Base-by-base conservation (phyloP, 2,329 filamentous ascomycete genomes). In the Alternaria angustiovoidea region DNA sequence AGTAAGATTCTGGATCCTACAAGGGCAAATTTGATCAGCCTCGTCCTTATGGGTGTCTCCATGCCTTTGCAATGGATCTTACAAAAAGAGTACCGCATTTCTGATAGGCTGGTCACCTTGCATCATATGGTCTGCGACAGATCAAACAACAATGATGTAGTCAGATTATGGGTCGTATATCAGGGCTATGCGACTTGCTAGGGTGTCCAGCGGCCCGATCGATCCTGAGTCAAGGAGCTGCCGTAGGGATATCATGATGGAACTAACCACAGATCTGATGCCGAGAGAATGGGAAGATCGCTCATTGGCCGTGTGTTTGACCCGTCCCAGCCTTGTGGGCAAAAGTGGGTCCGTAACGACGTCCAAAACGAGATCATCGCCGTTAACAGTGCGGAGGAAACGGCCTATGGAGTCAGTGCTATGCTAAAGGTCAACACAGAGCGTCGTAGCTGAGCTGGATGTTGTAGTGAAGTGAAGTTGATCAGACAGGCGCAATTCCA, bases 141-240 rank as follows among this genome's bases (percentile, higher is more conserved):
- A 63, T 62, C 49, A 57, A 56, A 60, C 32, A 49, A 41, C 39
- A 51, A 61, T 64, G 43, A 66, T 64, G 63, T 63, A 52, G 55
- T 63, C 61, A 59, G 64, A 62, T 32, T 43, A 26, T 34, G 46
- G 62, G 57, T 49, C 49, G 48, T 57, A 42, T 32, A 43, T 44
- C 61, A 62, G 64, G 59, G 44, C 24, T 56, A 36, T 57, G 57
- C 51, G 59, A 61, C 51, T 66, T 49, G 32, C 54, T 43, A 49
- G 28, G 67, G 61, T 59, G 53, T 51, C 54, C 48, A 51, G 55
- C 65, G 65, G 64, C 36, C 67, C 64, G 65, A 64, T 53, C 51
- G 65, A 73, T 69, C 68, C 43, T 48, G 57, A 55, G 43, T 36
- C 39, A 64, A 46, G 47, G 48, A 38, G 24, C 39, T 34, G 51